Evolutionary conservation across 2,329 filamentous ascomycete genomes (phyloP).

Genomic region (Niveomyces coronatus): DNA sequence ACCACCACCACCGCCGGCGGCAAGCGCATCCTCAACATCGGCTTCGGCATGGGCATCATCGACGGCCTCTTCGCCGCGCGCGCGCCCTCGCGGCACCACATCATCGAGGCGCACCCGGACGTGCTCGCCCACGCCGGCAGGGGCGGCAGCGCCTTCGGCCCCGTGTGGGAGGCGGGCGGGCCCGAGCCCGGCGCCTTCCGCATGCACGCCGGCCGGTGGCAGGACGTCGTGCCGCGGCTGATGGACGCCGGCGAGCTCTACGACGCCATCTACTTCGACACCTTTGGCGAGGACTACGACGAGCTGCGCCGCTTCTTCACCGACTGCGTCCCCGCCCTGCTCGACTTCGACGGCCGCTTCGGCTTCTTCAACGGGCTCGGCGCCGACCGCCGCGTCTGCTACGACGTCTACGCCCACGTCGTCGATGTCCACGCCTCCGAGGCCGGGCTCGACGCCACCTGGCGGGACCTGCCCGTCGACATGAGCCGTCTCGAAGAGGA

Average conservation of each 20-base stretch:
- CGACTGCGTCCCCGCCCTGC: constrained; percentile 71
- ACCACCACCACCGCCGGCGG: constrained; percentile 34
- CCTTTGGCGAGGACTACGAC: constrained; percentile 87
- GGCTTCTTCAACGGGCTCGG: constrained; percentile 88
- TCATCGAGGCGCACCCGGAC: constrained; percentile 74
- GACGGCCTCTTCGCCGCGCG: constrained; percentile 65
- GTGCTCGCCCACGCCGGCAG: constrained; percentile 56
- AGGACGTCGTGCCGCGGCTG: constrained; percentile 63
- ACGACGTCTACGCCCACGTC: constrained; percentile 91
- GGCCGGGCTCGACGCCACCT: constrained; percentile 81
- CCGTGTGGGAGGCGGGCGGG: constrained; percentile 42
- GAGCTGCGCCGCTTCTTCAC: constrained; percentile 81
- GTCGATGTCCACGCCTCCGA: constrained; percentile 86
- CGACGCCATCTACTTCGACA: constrained; percentile 94
- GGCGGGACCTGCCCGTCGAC: constrained; percentile 68
- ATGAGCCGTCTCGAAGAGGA: constrained; percentile 52
- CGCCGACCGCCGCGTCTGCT: constrained; percentile 84
- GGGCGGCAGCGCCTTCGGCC: constrained; percentile 36
- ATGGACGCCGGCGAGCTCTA: constrained; percentile 60
- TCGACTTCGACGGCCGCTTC: constrained; percentile 64
- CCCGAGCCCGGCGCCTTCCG: constrained; percentile 58
- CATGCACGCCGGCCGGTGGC: constrained; percentile 66
- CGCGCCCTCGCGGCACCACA: constrained; percentile 62
- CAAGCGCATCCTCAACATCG: constrained; percentile 70
- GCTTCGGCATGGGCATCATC: constrained; percentile 86